phyloP scores from a whole-genome alignment of 2,329 filamentous ascomycete species.

The Helotiales sp. region DNA sequence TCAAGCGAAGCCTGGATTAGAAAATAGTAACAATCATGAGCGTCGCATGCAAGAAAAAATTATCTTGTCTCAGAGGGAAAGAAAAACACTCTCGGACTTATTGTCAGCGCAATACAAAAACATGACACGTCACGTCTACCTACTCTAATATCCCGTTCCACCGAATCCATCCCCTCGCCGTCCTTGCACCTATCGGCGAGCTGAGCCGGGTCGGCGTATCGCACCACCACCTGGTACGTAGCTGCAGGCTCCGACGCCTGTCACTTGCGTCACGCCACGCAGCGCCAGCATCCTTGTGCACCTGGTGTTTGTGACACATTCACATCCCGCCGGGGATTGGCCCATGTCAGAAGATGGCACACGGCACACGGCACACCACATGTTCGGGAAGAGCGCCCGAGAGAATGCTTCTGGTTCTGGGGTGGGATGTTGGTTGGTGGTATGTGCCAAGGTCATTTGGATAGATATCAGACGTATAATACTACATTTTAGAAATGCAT shows the following conservation, averaged over 20 bases:
- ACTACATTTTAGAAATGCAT: neutral
- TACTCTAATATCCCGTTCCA: neutral
- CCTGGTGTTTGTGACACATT: neutral
- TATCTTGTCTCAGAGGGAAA: too few species aligned
- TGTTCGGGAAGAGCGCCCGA: neutral
- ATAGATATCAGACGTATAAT: neutral
- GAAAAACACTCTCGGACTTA: neutral
- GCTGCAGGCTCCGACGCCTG: neutral
- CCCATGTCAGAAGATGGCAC: neutral
- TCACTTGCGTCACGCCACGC: conserved; percentile 5
- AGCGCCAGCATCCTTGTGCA: neutral
- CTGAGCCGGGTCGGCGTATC: neutral
- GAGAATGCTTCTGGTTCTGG: too few species aligned
- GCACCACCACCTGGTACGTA: neutral
- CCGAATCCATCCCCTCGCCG: neutral
- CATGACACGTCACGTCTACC: neutral
- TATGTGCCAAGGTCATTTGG: neutral
- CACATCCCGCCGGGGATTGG: neutral
- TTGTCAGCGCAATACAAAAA: too few species aligned
- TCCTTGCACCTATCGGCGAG: neutral
- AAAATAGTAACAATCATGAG: too few species aligned
- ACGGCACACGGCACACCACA: neutral
- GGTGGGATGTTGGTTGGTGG: neutral
- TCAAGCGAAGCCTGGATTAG: too few species aligned
- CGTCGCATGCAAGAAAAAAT: neutral